These are phyloP conservation scores for Mentha longifolia DNA, from an alignment of 257 asterid genomes.

Conservation along the genomic window DNA sequence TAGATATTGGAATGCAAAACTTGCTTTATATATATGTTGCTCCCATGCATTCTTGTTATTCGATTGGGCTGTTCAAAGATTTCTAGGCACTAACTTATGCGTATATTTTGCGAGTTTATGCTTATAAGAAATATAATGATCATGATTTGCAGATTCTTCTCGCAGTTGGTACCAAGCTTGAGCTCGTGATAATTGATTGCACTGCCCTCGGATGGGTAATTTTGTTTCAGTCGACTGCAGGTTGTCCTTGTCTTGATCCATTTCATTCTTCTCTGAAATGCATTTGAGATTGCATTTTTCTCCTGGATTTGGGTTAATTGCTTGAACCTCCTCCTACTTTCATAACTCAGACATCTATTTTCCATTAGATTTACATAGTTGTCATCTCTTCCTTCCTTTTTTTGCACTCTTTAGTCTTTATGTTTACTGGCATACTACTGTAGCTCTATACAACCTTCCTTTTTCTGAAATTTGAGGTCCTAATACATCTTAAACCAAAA, in stretches of 20 bases:
- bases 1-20: neutral
- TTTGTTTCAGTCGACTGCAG: conserved; percentile 84
- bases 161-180: no score
- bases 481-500: no score
- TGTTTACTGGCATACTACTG: no score
- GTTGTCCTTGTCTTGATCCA: conserved; percentile 84
- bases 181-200: conserved; percentile 86
- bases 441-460: no score
- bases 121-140: neutral
- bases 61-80: no score
- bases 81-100: neutral
- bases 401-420: no score
- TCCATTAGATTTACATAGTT: no score
- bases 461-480: no score
- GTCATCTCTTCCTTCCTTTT: no score
- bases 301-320: conserved; percentile 74
- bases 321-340: neutral
- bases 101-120: neutral
- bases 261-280: conserved; percentile 93
- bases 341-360: no score
- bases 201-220: conserved; percentile 83
- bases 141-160: conserved; percentile 69
- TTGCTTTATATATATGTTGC: neutral
- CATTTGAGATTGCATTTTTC: conserved; percentile 96
- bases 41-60: neutral